Evolutionary conservation across 345 rosid genomes (phyloP).

Genomic region (Populus alba): DNA sequence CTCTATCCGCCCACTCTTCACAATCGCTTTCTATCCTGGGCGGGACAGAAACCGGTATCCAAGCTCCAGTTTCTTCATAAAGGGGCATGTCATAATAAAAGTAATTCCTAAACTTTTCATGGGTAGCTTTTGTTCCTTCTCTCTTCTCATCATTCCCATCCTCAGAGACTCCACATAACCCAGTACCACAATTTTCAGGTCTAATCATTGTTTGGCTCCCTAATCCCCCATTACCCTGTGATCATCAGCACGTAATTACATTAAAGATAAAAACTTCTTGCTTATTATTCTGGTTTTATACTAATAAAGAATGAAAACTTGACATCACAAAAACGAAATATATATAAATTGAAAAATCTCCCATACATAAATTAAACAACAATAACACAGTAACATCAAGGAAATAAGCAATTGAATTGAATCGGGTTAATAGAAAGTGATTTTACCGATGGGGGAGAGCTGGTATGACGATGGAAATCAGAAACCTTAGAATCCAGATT

Average conservation of each 20-base stretch:
- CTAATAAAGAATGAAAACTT: neutral
- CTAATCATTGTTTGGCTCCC: conserved; percentile 12
- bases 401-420: neutral
- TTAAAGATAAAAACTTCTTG: neutral
- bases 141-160: conserved; percentile 15
- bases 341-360: neutral
- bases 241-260: conserved; percentile 4
- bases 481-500: conserved; percentile 26
- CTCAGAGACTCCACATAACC: neutral
- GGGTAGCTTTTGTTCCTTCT: conserved; percentile 17
- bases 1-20: conserved; percentile 49
- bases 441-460: neutral
- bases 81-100: conserved; percentile 76
- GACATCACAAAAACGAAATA: neutral
- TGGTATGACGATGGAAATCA: neutral
- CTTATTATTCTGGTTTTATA: neutral
- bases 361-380: neutral
- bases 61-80: conserved; percentile 81
- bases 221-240: conserved; percentile 9
- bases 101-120: conserved; percentile 56
- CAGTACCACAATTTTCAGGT: conserved; percentile 19
- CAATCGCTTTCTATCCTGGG: conserved; percentile 69
- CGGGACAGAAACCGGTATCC: conserved; percentile 98
- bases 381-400: neutral
- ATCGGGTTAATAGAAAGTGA: neutral